phyloP scores from a whole-genome alignment of 2,329 filamentous ascomycete genomes.

The Zymoseptoria crescenta region DNA sequence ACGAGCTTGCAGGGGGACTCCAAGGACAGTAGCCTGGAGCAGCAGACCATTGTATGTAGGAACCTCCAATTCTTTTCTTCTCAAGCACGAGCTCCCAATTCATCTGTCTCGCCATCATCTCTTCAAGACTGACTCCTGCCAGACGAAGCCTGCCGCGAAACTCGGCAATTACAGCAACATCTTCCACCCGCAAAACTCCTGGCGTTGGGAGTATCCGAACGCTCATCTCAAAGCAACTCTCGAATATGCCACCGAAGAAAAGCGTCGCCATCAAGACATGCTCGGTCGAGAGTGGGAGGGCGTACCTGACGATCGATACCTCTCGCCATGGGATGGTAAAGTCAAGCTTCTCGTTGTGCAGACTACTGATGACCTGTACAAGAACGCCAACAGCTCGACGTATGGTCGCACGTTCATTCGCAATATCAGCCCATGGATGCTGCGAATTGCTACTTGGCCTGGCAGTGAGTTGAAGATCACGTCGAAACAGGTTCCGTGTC shows the following conservation, averaged over 20 bases:
- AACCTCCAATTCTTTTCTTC: neutral
- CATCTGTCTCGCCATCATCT: neutral
- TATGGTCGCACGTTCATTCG: constrained; percentile 4
- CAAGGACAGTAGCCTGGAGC: neutral
- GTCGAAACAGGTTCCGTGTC: neutral
- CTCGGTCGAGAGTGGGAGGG: constrained; percentile 2
- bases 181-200: neutral
- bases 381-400: constrained; percentile 1
- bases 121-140: neutral
- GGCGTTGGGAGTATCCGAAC: constrained; percentile 3
- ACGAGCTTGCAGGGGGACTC: neutral
- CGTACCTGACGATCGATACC: constrained; percentile 4
- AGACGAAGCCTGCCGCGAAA: neutral
- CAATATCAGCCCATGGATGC: constrained; percentile 3
- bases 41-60: constrained; percentile 2
- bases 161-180: constrained; percentile 6
- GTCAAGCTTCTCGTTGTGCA: constrained; percentile 5
- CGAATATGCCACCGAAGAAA: constrained; percentile 1
- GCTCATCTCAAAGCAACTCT: constrained; percentile 2
- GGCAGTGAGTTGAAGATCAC: neutral
- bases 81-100: neutral
- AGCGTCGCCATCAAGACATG: constrained; percentile 3
- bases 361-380: constrained; percentile 3
- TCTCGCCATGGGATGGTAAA: constrained; percentile 1
- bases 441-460: constrained; percentile 5